Conservation (phyloP, 805 yeast genomes). For the Lipomyces chichibuensis region DNA sequence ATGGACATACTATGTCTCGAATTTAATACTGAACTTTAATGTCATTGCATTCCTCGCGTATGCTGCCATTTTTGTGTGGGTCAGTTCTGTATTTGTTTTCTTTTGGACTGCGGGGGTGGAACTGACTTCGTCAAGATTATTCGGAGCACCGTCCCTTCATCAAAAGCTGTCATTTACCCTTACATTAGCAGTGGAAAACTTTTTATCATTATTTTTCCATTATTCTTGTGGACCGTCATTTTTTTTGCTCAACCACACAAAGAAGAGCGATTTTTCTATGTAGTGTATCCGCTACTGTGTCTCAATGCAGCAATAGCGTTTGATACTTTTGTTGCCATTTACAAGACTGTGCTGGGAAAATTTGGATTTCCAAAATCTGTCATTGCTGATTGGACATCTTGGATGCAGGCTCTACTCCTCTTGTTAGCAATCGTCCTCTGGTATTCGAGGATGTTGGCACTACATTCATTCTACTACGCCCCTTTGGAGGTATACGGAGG, state of each 20-base stretch:
- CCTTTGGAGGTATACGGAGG: conserved; percentile 65
- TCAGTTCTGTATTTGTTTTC: conserved; percentile 12
- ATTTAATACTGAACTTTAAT: conserved; percentile 77
- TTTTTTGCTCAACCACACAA: conserved; percentile 84
- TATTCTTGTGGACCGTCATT: conserved; percentile 66
- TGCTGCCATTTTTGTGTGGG: conserved; percentile 31
- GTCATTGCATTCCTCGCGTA: conserved; percentile 44
- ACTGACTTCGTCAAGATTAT: conserved; percentile 1
- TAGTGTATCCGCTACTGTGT: conserved; percentile 72
- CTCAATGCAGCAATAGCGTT: conserved; percentile 62
- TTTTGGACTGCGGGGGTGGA: not conserved
- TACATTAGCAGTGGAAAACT: conserved; percentile 22
- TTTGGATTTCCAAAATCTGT: conserved; percentile 3
- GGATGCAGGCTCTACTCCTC: not conserved
- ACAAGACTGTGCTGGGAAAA: not conserved
- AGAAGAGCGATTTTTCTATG: conserved; percentile 89
- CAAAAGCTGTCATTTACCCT: conserved; percentile 3
- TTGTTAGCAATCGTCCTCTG: not conserved
- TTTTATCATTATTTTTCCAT: conserved; percentile 50
- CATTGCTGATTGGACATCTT: not conserved
- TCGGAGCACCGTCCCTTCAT: conserved; percentile 1
- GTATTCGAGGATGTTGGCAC: conserved; percentile 59
- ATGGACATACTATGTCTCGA: conserved; percentile 66
- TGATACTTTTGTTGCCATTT: conserved; percentile 23
- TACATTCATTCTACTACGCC: conserved; percentile 69